Evolutionary conservation across 352 stramenopile genomes (phyloP).

Genomic region (Phytopythium cucurbitacearum): DNA sequence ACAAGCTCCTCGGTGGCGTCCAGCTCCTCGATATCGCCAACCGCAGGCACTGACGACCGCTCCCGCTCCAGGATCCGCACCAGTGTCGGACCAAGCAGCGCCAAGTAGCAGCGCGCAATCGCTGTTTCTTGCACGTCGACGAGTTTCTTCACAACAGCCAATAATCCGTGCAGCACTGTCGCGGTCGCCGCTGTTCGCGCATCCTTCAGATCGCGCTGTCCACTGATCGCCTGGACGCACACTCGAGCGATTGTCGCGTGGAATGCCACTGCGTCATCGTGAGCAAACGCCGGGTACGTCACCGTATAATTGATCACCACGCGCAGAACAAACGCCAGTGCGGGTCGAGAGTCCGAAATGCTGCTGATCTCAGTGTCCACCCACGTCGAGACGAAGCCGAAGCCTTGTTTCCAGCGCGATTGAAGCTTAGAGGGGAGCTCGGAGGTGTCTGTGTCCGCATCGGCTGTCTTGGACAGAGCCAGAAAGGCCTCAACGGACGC

Average conservation of each 20-base stretch:
- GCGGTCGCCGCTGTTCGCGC: constrained; percentile 8
- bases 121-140: constrained; percentile 28
- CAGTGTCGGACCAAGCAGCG: constrained; percentile 28
- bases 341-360: too few relatives aligned
- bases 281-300: constrained; percentile 24
- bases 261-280: constrained; percentile 22
- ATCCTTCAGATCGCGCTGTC: constrained; percentile 6
- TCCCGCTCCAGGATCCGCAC: constrained; percentile 20
- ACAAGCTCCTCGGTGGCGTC: constrained; percentile 45
- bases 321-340: constrained; percentile 32
- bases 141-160: constrained; percentile 35
- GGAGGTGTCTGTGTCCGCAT: background rate
- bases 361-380: constrained; percentile 24
- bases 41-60: constrained; percentile 13
- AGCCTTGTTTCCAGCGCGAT: constrained; percentile 19
- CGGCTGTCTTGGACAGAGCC: constrained; percentile 27
- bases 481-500: constrained; percentile 37
- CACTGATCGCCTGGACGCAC: constrained; percentile 16
- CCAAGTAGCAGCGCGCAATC: constrained; percentile 42
- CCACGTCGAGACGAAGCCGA: constrained; percentile 34
- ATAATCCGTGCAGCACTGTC: constrained; percentile 32
- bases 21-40: constrained; percentile 25
- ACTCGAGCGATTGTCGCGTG: constrained; percentile 29
- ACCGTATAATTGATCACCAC: constrained; percentile 31
- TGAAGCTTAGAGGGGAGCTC: constrained; percentile 13